Evolutionary conservation across 2,329 filamentous ascomycete species (phyloP), one percentile per base, ranked within the genome.

Genomic region (Penicillium sp.): DNA sequence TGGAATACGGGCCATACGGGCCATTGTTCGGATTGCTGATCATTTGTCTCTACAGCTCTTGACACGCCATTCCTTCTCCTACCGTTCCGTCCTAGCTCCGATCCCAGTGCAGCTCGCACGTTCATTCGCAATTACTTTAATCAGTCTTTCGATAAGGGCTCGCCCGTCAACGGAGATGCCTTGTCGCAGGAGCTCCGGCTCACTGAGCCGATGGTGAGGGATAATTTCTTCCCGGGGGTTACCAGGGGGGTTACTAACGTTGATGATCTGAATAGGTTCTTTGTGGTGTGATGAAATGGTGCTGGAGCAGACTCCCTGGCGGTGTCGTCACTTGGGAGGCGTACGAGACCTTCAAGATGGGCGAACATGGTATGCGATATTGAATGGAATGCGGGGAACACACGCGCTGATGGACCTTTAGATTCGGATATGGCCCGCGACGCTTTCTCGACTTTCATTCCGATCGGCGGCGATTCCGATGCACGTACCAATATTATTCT

Each of bases 321-420:
- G 94, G 94, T 69, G 87, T 99, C 15, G 93, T 99, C 37, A 92
- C 91, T 57, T 97, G 94, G 94, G 92, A 97, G 70, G 91, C 91
- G 42, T 99, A 99, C 72, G 93, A 97, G 73, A 84, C 96, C 23
- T 99, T 99, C 82, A 92, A 90, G 70, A 88, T 95, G 64, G 94
- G 94, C 72, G 94, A 99, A 79, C 86, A 89, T 81, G 92, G 92
- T 95, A 84, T 33, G 23, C 52, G 12, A 21, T 27, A 12, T 29
- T 38, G 8, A 8, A 25, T 58, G 33, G 50, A 38, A 59, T 54
- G 31, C 40, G 42, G 54, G 53, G 48, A 40, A 27, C 27, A 50
- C 12, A 54, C 54, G 31, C 64, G 77, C 66, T 62, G 56, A 68
- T 54, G 46, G 46, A 46, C 43, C 65, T 47, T 37, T 72, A 96